Conservation (phyloP, 2,329 filamentous ascomycete genomes). For the Colletotrichum lupini region DNA sequence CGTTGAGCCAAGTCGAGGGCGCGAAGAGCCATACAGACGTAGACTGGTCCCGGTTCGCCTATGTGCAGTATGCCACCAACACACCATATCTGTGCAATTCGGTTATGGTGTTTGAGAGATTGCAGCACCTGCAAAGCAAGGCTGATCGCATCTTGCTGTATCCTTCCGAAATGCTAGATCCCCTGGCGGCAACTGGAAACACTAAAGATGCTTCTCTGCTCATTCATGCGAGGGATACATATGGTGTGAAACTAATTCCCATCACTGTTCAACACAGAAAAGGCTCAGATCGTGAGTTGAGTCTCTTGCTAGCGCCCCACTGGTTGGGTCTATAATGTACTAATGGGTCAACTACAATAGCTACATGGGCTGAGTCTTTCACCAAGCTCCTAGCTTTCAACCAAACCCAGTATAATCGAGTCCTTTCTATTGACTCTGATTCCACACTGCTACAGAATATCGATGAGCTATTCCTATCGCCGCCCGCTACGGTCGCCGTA, state of each 20-base stretch:
- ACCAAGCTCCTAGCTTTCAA: conserved; percentile 74
- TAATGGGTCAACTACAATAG: conserved; percentile 25
- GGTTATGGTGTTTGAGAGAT: conserved; percentile 60
- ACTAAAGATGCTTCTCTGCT: conserved; percentile 48
- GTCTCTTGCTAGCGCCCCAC: too few species aligned
- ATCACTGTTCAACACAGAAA: conserved; percentile 51
- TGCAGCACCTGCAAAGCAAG: conserved; percentile 53
- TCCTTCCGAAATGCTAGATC: conserved; percentile 50
- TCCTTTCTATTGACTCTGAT: conserved; percentile 68
- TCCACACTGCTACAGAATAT: conserved; percentile 68
- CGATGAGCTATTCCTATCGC: conserved; percentile 77
- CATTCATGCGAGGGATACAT: conserved; percentile 55
- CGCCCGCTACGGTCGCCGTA: conserved; percentile 69
- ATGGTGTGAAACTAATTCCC: conserved; percentile 55
- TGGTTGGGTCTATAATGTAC: background rate
- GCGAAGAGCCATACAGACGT: conserved; percentile 34
- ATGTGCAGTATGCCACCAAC: conserved; percentile 61
- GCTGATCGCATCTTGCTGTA: conserved; percentile 60
- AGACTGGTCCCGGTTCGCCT: conserved; percentile 58
- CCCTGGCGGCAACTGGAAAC: conserved; percentile 41
- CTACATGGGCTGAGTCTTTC: conserved; percentile 71
- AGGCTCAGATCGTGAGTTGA: conserved; percentile 48
- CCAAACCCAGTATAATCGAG: conserved; percentile 67
- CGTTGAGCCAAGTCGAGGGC: background rate
- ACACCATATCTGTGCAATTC: conserved; percentile 60